phyloP scores from a whole-genome alignment of 106 monocot species.

The Dendrobium chrysotoxum region DNA sequence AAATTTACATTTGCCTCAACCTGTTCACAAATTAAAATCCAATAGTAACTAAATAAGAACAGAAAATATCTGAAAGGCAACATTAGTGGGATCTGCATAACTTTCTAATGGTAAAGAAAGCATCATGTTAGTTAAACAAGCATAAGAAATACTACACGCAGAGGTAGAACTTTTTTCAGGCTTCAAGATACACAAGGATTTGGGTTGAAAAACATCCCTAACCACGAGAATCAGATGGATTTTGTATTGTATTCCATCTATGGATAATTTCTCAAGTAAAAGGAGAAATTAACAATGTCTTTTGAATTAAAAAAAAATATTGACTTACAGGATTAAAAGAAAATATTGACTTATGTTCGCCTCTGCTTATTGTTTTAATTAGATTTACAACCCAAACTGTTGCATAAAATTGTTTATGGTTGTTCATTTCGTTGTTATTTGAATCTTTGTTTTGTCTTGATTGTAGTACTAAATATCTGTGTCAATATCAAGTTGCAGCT shows the following conservation, averaged over 20 bases:
- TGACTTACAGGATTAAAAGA: background rate
- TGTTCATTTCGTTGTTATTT: background rate
- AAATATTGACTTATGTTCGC: background rate
- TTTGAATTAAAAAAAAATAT: too few relatives aligned
- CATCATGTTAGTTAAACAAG: background rate
- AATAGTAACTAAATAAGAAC: slow-evolving; percentile 1
- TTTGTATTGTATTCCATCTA: background rate
- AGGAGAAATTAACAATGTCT: background rate
- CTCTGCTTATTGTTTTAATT: background rate
- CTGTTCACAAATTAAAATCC: slow-evolving; percentile 24
- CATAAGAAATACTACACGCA: background rate
- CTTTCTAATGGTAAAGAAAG: background rate
- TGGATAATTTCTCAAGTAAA: background rate
- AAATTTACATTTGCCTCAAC: slow-evolving; percentile 97
- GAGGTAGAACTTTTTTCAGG: background rate
- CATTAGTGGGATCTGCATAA: background rate
- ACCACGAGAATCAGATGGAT: background rate
- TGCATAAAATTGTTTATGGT: background rate
- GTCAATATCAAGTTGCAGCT: background rate
- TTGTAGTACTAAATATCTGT: background rate
- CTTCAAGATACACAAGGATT: background rate
- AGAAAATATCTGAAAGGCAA: background rate
- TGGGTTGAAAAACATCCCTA: background rate
- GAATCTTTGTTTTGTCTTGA: background rate
- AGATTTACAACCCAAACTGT: background rate